Conservation (phyloP, 306 rosid species). For the Adenanthera pavonina region DNA sequence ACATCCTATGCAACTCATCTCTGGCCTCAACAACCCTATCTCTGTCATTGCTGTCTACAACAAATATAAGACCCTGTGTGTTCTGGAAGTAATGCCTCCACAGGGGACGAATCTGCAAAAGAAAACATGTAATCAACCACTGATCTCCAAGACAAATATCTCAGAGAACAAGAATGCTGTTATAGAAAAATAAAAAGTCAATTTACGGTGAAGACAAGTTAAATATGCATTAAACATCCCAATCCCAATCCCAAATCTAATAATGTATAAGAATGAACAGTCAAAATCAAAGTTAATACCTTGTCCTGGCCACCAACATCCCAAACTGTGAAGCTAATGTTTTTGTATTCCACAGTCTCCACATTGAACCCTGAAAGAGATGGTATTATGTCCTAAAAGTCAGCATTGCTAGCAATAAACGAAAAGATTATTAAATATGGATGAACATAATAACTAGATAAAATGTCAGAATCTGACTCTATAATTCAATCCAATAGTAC, state of each 20-base stretch:
- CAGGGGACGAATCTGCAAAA: conserved; percentile 93
- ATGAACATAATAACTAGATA: conserved; percentile 2
- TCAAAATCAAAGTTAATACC: conserved; percentile 54
- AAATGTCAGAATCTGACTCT: conserved; percentile 15
- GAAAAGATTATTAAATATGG: not conserved
- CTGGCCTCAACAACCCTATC: conserved; percentile 99
- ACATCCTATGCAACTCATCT: conserved; percentile 98
- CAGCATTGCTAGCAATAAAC: conserved; percentile 23
- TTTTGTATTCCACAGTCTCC: conserved; percentile 98
- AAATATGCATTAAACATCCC: conserved; percentile 11
- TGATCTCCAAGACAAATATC: conserved; percentile 4
- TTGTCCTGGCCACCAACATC: conserved; percentile 99
- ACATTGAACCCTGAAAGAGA: conserved; percentile 83
- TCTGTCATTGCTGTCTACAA: conserved; percentile 99
- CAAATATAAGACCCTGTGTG: conserved; percentile 99
- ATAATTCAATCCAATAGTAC: not conserved
- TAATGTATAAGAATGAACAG: conserved; percentile 3
- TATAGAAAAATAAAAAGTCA: not conserved
- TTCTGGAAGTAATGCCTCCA: conserved; percentile 99
- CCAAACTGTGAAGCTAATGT: conserved; percentile 99
- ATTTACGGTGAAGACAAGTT: not conserved
- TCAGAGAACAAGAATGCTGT: not conserved
- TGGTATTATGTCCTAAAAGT: not conserved
- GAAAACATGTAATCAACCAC: conserved; percentile 33
- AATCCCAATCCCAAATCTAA: not conserved